Conservation (phyloP, 306 rosid genomes). For the Pyrus pyrifolia region DNA sequence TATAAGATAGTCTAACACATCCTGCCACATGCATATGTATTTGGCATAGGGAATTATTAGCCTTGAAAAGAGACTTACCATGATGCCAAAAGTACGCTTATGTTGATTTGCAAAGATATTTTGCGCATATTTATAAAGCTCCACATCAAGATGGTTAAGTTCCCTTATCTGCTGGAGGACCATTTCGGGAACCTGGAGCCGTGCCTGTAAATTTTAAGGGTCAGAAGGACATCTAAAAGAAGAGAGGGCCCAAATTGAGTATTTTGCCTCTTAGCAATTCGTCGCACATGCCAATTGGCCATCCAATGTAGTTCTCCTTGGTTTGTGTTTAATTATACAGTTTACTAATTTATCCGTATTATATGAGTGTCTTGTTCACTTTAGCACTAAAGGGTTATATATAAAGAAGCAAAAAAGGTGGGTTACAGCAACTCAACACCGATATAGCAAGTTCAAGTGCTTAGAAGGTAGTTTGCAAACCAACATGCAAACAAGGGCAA, state of each 20-base stretch:
- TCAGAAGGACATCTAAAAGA: background rate
- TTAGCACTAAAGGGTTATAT: background rate
- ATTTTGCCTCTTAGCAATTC: background rate
- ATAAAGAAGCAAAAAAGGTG: background rate
- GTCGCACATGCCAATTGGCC: background rate
- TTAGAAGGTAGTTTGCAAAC: background rate
- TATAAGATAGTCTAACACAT: background rate
- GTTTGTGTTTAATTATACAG: too few species aligned
- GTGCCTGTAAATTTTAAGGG: constrained; percentile 51
- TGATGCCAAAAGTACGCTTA: constrained; percentile 22
- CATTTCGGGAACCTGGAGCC: constrained; percentile 50
- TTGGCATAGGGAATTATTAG: background rate
- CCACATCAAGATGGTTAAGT: constrained; percentile 81
- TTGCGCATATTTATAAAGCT: constrained; percentile 71
- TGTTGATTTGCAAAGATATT: constrained; percentile 55
- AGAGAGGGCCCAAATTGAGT: background rate
- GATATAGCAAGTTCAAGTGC: background rate
- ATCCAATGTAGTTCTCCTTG: too few species aligned
- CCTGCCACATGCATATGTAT: background rate
- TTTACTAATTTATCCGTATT: background rate
- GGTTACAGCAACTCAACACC: background rate
- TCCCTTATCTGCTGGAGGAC: constrained; percentile 56
- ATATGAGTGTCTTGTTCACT: too few species aligned
- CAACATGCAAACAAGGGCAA: background rate
- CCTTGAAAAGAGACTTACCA: constrained; percentile 38